Evolutionary conservation across 176 grass and related monocot genomes (phyloP).

Genomic region (Tillandsia fasciculata): DNA sequence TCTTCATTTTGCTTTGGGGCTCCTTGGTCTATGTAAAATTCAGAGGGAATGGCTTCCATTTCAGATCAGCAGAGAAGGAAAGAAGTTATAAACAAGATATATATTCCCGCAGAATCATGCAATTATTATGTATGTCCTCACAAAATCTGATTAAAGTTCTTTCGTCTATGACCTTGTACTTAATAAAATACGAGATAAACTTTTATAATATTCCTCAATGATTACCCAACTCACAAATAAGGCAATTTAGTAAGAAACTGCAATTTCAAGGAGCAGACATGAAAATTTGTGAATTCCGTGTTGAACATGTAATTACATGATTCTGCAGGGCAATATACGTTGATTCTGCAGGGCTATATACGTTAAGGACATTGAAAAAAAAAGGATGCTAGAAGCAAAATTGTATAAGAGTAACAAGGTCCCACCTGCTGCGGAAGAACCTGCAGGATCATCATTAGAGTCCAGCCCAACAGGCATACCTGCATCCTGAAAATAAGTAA

Average conservation of each 20-base stretch:
- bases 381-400: background rate
- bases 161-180: too few relatives aligned
- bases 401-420: background rate
- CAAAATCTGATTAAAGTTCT: too few relatives aligned
- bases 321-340: background rate
- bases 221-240: background rate
- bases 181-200: background rate
- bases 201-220: background rate
- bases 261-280: too few relatives aligned
- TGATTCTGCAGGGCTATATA: background rate
- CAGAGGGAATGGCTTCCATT: background rate
- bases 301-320: too few relatives aligned
- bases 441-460: background rate
- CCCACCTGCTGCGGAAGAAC: background rate
- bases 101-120: background rate
- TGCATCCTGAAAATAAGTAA: background rate
- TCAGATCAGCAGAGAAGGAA: background rate
- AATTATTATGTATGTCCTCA: too few relatives aligned
- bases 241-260: background rate
- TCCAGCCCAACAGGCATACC: background rate
- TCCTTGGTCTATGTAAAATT: background rate
- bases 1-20: background rate
- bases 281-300: too few relatives aligned
- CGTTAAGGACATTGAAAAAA: background rate
- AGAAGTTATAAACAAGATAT: background rate